These are phyloP conservation scores for Vaccinium corymbosum DNA, from an alignment of 148 eudicot species.

Conservation along the genomic window DNA sequence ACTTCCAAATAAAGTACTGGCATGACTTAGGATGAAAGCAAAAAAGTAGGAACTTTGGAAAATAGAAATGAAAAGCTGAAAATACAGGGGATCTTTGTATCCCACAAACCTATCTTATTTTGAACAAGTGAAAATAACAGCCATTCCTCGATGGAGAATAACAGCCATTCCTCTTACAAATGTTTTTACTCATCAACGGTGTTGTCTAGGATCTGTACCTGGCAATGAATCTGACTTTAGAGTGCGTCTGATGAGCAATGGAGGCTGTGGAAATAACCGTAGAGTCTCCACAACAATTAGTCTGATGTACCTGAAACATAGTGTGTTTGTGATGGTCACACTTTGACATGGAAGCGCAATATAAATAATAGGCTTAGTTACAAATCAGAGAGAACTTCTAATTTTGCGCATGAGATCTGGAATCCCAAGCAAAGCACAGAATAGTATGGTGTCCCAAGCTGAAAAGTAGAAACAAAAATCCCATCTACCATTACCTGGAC, in stretches of 20 bases:
- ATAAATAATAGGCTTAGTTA: not conserved
- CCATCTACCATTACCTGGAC: not conserved
- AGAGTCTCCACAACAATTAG: slow-evolving; percentile 85
- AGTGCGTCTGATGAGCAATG: slow-evolving; percentile 89
- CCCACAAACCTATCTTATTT: not conserved
- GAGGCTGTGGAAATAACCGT: slow-evolving; percentile 96
- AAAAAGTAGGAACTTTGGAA: not conserved
- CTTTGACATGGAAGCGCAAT: not conserved
- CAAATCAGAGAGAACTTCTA: not conserved
- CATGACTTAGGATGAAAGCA: not conserved
- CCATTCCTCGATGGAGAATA: not conserved
- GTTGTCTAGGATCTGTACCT: slow-evolving; percentile 37
- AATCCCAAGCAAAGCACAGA: slow-evolving; percentile 2
- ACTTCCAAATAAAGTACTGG: not conserved
- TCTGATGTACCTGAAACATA: slow-evolving; percentile 64
- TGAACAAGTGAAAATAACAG: not conserved
- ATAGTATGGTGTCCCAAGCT: not conserved
- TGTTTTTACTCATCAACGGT: not conserved
- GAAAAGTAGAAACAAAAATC: not conserved
- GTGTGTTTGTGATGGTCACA: slow-evolving; percentile 4
- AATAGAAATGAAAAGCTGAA: not conserved
- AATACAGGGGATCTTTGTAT: not conserved
- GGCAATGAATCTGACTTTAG: slow-evolving; percentile 79
- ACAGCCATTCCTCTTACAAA: not conserved
- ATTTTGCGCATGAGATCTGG: not conserved